Base-by-base conservation (phyloP, 306 rosid genomes). In the Ceratonia siliqua region DNA sequence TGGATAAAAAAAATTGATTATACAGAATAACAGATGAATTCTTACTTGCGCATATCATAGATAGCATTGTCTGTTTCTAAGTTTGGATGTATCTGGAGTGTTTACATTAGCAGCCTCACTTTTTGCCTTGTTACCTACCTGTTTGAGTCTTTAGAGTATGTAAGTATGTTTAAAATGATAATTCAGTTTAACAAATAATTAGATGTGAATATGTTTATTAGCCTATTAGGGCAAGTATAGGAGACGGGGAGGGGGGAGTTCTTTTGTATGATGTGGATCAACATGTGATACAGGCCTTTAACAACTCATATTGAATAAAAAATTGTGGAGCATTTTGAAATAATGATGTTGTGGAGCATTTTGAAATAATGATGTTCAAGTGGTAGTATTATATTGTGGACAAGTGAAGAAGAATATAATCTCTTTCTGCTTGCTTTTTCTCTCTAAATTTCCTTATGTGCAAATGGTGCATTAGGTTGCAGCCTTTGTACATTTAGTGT, bases 401-500 rank as follows among this genome's bases (percentile, higher is more conserved):
- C 21, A 39, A 58, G 36, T 45, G 46, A 25, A 13, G 59, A 71
- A 41, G 45, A 42, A 33, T 33, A 21, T 73, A 27, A 43, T n/a
- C 36, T 5, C 12, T 62, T 17, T 39, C 33, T 41, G 41, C 17
- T 70, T 33, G 49, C 32, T 25, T n/a, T 62, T 18, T 63, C 25
- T 39, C 22, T 2, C 55, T 13, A 5, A 33, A 30, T 38, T 75
- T 61, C 41, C 64, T 77, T 72, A 80, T 54, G 4, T 54, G 54
- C 54, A 62, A 30, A 65, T 81, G 73, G 69, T 79, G 79, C 70
- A 61, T 74, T 78, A 94, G 97, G 87, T 72, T 15, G 87, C 49
- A 78, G 71, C 76, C 77, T 79, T 76, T 73, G 90, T 85, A 85
- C 96, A 65, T 94, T 87, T 88, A 87, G 87, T 54, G 62, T 86